phyloP scores from a whole-genome alignment of 139 green algal genomes.

The Spirogloea muscicola region DNA sequence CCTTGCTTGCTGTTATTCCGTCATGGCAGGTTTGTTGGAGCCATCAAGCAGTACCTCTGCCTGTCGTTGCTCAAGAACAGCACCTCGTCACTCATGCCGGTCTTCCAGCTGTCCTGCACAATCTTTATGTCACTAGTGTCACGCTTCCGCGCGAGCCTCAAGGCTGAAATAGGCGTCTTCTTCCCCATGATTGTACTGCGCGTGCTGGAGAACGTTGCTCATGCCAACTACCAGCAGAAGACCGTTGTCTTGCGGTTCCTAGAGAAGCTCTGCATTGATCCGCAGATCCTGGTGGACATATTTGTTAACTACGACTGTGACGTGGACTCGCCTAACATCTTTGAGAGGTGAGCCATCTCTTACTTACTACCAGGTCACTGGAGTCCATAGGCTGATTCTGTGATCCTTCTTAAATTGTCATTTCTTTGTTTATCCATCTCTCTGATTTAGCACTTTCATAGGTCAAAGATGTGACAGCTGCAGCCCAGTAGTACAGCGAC shows the following conservation, averaged over 20 bases:
- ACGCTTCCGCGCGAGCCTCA: slow-evolving; percentile 74
- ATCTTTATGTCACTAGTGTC: slow-evolving; percentile 84
- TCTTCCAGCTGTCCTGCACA: slow-evolving; percentile 57
- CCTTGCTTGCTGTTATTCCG: neutral
- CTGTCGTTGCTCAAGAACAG: slow-evolving; percentile 88
- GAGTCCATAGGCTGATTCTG: no score
- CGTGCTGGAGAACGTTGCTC: slow-evolving; percentile 31
- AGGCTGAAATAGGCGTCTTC: slow-evolving; percentile 84
- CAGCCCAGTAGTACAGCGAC: no score
- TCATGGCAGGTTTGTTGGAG: slow-evolving; percentile 58
- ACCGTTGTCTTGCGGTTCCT: slow-evolving; percentile 24
- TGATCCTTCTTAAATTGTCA: no score
- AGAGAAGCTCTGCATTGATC: slow-evolving; percentile 52
- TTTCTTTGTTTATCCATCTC: no score
- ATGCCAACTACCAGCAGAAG: slow-evolving; percentile 41
- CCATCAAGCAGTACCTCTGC: slow-evolving; percentile 87
- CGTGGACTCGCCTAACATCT: slow-evolving; percentile 43
- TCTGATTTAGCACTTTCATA: no score
- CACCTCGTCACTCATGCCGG: slow-evolving; percentile 52
- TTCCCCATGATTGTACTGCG: slow-evolving; percentile 91
- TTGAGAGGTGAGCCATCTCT: slow-evolving; percentile 15
- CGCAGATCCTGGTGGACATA: slow-evolving; percentile 66
- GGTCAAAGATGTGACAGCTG: no score
- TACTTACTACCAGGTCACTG: no score
- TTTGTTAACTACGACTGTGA: slow-evolving; percentile 97